Evolutionary conservation across 2,329 filamentous ascomycete genomes (phyloP).

Genomic region (Colletotrichum siamense): DNA sequence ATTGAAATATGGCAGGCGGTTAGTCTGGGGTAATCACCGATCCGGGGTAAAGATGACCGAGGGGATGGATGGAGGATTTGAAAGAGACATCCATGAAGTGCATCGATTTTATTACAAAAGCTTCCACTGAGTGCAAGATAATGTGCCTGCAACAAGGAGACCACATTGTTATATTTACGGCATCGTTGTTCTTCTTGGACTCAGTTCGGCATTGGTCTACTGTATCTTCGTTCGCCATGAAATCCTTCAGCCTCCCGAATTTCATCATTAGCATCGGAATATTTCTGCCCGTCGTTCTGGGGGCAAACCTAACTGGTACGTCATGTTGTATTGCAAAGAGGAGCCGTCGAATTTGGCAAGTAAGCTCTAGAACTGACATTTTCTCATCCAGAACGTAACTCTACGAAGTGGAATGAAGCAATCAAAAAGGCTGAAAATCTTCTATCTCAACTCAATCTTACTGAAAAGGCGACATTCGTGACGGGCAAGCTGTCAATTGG

Average conservation of each 20-base stretch:
- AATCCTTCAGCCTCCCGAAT: background rate
- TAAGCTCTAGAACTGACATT: background rate
- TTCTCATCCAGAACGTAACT: background rate
- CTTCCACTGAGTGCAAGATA: background rate
- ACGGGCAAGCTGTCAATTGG: constrained; percentile 75
- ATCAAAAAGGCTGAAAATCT: background rate
- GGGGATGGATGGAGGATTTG: background rate
- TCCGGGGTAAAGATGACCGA: background rate
- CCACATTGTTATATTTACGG: background rate
- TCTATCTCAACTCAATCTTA: constrained; percentile 65
- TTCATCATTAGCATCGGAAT: background rate
- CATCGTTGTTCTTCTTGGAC: background rate
- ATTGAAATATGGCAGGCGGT: background rate
- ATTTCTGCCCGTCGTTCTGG: background rate
- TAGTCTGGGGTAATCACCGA: background rate
- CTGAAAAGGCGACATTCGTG: constrained; percentile 81
- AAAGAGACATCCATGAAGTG: background rate
- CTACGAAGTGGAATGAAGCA: background rate
- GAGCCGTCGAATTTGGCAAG: background rate
- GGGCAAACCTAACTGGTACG: background rate
- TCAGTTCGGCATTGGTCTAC: background rate
- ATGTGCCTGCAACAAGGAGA: background rate
- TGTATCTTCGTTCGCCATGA: background rate
- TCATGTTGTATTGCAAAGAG: background rate
- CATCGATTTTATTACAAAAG: background rate